These are phyloP conservation scores for Cyberlindnera samutprakarnensis DNA, from an alignment of 805 yeast species.

Conservation along the genomic window DNA sequence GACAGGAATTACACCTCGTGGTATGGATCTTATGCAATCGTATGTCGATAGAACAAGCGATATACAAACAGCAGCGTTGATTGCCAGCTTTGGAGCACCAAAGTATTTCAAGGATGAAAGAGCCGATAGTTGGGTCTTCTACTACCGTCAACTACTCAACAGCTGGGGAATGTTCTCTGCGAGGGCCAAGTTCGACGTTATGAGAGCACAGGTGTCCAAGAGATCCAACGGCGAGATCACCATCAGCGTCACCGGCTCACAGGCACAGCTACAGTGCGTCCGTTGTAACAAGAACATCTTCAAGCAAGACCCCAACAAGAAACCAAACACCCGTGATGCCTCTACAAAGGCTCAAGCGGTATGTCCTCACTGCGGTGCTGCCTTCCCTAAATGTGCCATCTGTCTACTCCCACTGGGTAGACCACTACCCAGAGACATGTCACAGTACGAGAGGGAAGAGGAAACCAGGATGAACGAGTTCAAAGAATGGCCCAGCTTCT, in stretches of 20 bases:
- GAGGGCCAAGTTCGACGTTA: conserved; percentile 81
- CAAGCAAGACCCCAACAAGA: conserved; percentile 21
- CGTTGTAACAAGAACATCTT: conserved; percentile 73
- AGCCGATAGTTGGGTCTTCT: conserved; percentile 71
- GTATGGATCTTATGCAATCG: conserved; percentile 73
- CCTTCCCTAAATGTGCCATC: conserved; percentile 85
- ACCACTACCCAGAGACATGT: conserved; percentile 35
- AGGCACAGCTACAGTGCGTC: conserved; percentile 73
- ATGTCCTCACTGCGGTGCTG: conserved; percentile 84
- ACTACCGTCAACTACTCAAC: conserved; percentile 61
- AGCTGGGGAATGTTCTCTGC: conserved; percentile 74
- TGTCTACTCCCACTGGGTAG: conserved; percentile 77
- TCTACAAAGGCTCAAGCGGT: conserved; percentile 12
- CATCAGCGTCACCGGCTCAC: conserved; percentile 52
- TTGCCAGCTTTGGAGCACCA: conserved; percentile 77
- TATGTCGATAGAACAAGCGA: conserved; percentile 87
- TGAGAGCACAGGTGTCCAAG: conserved; percentile 56
- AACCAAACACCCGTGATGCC: conserved; percentile 2
- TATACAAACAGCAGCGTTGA: conserved; percentile 83
- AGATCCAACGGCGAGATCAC: conserved; percentile 33
- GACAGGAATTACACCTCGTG: conserved; percentile 87
- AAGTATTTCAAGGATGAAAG: conserved; percentile 68
- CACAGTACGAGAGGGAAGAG: conserved; percentile 6
- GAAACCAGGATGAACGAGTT: conserved; percentile 28
- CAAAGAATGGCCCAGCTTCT: conserved; percentile 85